Evolutionary conservation across 352 stramenopile genomes (phyloP).

Genomic region (Globisporangium abappressorium): DNA sequence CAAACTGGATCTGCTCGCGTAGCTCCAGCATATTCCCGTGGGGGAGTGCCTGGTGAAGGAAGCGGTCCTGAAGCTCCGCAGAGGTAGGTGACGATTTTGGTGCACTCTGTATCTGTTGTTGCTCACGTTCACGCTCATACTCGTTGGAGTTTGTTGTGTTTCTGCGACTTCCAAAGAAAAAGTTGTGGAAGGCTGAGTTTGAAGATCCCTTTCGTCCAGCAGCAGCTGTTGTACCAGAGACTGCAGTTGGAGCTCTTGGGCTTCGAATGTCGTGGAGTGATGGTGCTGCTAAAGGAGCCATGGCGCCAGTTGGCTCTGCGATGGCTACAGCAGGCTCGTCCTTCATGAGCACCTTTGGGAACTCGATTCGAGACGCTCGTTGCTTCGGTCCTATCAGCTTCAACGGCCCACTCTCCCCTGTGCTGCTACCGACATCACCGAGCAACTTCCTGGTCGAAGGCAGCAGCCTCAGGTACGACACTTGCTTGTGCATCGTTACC

Average conservation of each 20-base stretch:
- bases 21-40: slow-evolving; percentile 41
- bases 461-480: slow-evolving; percentile 9
- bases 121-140: not conserved
- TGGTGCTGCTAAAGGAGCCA: not conserved
- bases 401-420: not conserved
- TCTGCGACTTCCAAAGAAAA: slow-evolving; percentile 8
- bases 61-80: slow-evolving; percentile 39
- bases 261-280: slow-evolving; percentile 1
- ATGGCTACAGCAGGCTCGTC: not conserved
- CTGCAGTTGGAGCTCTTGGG: not conserved
- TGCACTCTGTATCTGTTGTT: not conserved
- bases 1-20: slow-evolving; percentile 47
- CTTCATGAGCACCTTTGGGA: slow-evolving; percentile 45
- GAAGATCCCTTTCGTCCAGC: not conserved
- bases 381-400: not conserved
- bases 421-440: not conserved
- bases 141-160: not conserved
- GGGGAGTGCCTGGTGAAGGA: slow-evolving; percentile 42
- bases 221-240: not conserved
- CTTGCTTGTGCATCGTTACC: not conserved
- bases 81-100: slow-evolving; percentile 26
- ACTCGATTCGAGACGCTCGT: slow-evolving; percentile 27
- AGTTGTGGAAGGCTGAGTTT: not conserved
- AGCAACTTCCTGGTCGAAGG: slow-evolving; percentile 4
- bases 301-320: not conserved